These are phyloP conservation scores for Nicotiana obtusifolia DNA, from an alignment of 257 asterid genomes.

Conservation along the genomic window DNA sequence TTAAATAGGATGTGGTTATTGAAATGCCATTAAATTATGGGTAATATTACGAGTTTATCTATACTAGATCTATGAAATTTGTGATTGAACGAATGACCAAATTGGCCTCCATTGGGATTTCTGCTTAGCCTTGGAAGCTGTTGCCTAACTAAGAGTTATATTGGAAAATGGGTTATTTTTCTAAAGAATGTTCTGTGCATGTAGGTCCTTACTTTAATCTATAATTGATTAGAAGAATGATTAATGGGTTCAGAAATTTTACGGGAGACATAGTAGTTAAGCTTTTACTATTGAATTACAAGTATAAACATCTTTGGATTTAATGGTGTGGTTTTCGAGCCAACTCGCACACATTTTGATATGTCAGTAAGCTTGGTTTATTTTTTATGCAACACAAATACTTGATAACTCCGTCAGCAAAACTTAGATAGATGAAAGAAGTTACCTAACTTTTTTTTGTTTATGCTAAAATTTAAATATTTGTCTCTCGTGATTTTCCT, in stretches of 20 bases:
- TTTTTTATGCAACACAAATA: no score
- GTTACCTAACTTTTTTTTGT: no score
- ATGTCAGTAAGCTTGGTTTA: no score
- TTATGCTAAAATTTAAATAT: no score
- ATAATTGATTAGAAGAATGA: background rate
- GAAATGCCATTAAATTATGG: constrained; percentile 36
- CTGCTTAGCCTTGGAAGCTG: background rate
- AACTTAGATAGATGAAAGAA: no score
- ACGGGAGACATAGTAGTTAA: no score
- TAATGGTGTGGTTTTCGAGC: no score
- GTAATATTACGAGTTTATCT: constrained; percentile 35
- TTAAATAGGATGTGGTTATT: constrained; percentile 40
- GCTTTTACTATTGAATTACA: no score
- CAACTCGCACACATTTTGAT: no score
- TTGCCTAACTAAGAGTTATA: background rate
- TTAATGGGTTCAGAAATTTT: background rate
- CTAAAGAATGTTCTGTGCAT: background rate
- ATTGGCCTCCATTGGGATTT: constrained; percentile 14
- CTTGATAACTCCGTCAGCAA: no score
- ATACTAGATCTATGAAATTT: background rate
- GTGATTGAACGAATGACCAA: constrained; percentile 18
- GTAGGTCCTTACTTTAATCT: background rate
- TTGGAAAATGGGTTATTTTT: constrained; percentile 15
- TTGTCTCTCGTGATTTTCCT: no score
- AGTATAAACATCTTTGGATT: no score